Percentiles rank a stretch among this genome's conserved stretches.
phyloP scores from a whole-genome alignment of 148 eudicot species.

The Camellia lanceoleosa region DNA sequence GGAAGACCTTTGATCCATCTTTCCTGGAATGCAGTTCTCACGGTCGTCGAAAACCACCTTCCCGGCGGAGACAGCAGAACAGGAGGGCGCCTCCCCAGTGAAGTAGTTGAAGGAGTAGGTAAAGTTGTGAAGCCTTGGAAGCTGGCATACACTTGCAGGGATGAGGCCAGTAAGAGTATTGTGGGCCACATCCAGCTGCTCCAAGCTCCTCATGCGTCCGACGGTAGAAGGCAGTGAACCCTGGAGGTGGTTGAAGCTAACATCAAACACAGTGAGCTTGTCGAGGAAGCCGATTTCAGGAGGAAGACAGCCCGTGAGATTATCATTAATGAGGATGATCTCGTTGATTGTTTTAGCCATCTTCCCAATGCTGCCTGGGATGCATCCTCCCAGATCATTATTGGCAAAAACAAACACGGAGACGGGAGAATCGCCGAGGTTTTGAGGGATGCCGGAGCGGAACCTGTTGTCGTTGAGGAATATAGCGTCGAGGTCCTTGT shows the following conservation, averaged over 20 bases:
- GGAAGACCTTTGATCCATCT: constrained; percentile 39
- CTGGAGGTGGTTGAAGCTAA: constrained; percentile 61
- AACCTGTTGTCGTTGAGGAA: constrained; percentile 83
- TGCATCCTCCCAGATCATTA: constrained; percentile 76
- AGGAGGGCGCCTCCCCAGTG: constrained; percentile 57
- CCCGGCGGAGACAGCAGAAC: constrained; percentile 26
- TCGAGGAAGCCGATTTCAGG: constrained; percentile 48
- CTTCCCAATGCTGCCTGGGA: constrained; percentile 77
- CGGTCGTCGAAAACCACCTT: constrained; percentile 33
- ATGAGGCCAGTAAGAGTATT: constrained; percentile 64
- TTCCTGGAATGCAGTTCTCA: constrained; percentile 57
- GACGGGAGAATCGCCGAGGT: constrained; percentile 85
- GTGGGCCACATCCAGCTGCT: constrained; percentile 73
- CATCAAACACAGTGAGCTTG: constrained; percentile 74
- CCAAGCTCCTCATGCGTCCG: constrained; percentile 51
- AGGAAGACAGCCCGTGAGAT: constrained; percentile 79
- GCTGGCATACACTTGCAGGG: constrained; percentile 49
- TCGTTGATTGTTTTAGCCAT: constrained; percentile 75
- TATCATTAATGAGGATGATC: constrained; percentile 65
- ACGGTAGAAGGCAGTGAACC: constrained; percentile 51
- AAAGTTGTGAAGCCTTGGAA: constrained; percentile 64
- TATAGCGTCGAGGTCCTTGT: constrained; percentile 68
- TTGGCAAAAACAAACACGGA: constrained; percentile 87
- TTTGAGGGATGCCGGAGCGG: constrained; percentile 60
- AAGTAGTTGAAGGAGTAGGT: constrained; percentile 72